phyloP scores from a whole-genome alignment of 306 rosid genomes.

The Spatholobus suberectus region DNA sequence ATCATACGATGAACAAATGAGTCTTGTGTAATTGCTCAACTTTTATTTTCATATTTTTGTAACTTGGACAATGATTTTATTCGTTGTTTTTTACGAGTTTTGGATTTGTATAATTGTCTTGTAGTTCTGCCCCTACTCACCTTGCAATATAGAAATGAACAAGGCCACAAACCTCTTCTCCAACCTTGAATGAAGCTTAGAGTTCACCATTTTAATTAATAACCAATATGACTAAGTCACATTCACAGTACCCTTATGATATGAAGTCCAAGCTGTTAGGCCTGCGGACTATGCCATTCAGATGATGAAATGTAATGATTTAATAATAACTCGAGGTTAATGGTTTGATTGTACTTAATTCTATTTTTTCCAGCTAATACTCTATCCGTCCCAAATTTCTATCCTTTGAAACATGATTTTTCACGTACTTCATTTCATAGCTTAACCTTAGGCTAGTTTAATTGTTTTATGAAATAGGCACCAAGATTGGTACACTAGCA shows the following conservation, averaged over 20 bases:
- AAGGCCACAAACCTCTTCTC: background rate
- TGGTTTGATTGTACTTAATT: background rate
- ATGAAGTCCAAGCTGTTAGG: background rate
- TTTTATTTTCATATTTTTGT: slow-evolving; percentile 1
- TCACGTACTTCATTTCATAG: background rate
- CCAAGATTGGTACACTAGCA: background rate
- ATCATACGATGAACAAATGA: background rate
- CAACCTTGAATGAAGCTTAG: background rate
- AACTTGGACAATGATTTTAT: background rate
- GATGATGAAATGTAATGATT: background rate
- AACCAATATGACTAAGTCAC: background rate
- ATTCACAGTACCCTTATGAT: background rate
- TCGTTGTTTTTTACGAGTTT: background rate
- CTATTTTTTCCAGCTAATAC: background rate
- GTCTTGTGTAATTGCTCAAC: background rate
- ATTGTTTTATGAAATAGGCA: background rate
- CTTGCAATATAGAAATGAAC: background rate
- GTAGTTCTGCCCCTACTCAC: background rate
- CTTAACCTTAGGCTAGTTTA: background rate
- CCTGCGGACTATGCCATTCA: background rate
- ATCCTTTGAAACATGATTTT: background rate
- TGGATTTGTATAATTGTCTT: background rate
- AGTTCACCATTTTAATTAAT: background rate
- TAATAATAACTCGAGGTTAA: background rate
- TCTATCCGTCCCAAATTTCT: background rate